These are phyloP conservation scores for Rhizophagus prolifer DNA, from an alignment of 192 early-diverging fungal genomes.

Conservation along the genomic window DNA sequence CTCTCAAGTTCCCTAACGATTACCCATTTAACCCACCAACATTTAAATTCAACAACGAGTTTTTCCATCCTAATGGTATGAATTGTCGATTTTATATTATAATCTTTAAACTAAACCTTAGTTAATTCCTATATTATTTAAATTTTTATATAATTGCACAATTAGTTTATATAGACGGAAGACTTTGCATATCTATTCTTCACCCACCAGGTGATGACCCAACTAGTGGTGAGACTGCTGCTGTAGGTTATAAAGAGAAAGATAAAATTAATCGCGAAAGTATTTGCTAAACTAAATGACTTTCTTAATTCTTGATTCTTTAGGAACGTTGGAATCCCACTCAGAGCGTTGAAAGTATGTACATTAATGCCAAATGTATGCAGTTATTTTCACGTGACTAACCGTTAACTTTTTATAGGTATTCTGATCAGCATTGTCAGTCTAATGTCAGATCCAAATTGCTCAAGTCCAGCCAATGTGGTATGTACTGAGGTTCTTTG, in stretches of 20 bases:
- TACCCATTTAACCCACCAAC: conserved; percentile 91
- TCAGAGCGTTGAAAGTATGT: conserved; percentile 45
- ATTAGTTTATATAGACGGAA: conserved; percentile 83
- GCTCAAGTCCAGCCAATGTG: conserved; percentile 55
- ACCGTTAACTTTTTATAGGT: conserved; percentile 32
- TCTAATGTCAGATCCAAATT: conserved; percentile 48
- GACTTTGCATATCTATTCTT: conserved; percentile 93
- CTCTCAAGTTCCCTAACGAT: conserved; percentile 80
- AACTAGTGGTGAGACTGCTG: conserved; percentile 69
- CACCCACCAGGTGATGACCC: conserved; percentile 96
- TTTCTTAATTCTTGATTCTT: not conserved
- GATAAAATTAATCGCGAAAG: not conserved
- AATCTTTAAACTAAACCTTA: not conserved
- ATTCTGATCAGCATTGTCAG: conserved; percentile 51
- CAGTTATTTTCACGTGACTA: not conserved
- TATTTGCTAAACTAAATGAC: conserved; percentile 1
- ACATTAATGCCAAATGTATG: not conserved
- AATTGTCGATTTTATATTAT: not conserved
- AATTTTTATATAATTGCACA: not conserved
- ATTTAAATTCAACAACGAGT: conserved; percentile 86
- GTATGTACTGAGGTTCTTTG: conserved; percentile 16
- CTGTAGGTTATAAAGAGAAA: conserved; percentile 39
- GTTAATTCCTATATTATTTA: not conserved
- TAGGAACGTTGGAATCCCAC: conserved; percentile 84
- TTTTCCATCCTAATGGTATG: conserved; percentile 87